A percentile compares a stretch with the other conserved stretches of the same genome.
Evolutionary conservation across 805 yeast species (phyloP).

Genomic region (Ogataea naganishii): DNA sequence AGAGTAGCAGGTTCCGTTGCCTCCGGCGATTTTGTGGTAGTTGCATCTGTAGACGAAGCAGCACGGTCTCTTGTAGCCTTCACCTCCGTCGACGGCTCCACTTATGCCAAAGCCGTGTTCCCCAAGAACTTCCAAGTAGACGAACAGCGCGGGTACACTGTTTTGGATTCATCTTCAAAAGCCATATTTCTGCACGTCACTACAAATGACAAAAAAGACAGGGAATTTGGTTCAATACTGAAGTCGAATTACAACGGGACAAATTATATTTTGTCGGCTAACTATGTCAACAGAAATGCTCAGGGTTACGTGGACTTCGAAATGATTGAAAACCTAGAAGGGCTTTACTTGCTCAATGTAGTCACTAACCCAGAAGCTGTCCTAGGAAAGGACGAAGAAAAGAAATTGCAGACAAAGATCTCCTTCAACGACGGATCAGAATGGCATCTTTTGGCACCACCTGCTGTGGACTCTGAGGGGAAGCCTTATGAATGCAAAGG

Average conservation of each 20-base stretch:
- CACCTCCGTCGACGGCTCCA: conserved; percentile 70
- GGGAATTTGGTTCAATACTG: conserved; percentile 69
- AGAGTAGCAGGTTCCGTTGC: conserved; percentile 66
- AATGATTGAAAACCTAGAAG: conserved; percentile 74
- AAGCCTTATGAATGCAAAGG: conserved; percentile 42
- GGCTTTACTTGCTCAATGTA: conserved; percentile 66
- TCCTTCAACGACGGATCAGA: conserved; percentile 89
- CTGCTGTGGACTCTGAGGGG: conserved; percentile 53
- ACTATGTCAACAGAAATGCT: conserved; percentile 64
- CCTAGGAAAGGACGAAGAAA: conserved; percentile 20
- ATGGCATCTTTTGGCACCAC: conserved; percentile 71
- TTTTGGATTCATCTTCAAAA: conserved; percentile 62
- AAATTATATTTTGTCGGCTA: conserved; percentile 60
- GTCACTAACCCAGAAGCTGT: conserved; percentile 50
- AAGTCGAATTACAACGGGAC: conserved; percentile 93
- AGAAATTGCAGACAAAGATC: conserved; percentile 61
- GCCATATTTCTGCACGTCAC: conserved; percentile 82
- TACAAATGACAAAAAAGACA: conserved; percentile 37
- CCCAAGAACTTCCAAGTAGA: conserved; percentile 59
- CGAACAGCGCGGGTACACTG: conserved; percentile 65
- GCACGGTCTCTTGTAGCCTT: conserved; percentile 48
- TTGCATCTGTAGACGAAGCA: conserved; percentile 49
- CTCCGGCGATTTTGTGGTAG: conserved; percentile 63
- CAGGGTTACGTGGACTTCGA: conserved; percentile 86
- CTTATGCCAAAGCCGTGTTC: conserved; percentile 70